Evolutionary conservation across 1,284 basidiomycete species (phyloP).

Genomic region (Sparassis latifolia): DNA sequence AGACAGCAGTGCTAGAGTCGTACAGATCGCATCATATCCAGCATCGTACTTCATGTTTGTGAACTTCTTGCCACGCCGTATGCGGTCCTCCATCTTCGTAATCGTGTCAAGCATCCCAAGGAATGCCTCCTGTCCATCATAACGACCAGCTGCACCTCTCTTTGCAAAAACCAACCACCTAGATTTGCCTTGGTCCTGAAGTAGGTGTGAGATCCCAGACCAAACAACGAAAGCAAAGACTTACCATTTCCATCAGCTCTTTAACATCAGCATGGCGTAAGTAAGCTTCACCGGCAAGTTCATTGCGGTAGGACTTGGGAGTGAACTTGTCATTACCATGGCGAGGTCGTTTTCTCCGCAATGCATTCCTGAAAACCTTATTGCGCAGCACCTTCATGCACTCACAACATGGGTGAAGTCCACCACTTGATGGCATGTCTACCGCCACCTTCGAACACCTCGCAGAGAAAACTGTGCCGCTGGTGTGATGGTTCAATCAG

Average conservation of each 20-base stretch:
- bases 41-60: constrained; percentile 1
- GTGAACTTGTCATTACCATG: constrained; percentile 7
- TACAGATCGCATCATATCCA: background rate
- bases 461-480: background rate
- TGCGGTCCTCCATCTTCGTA: background rate
- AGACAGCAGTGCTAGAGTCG: background rate
- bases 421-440: background rate
- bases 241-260: constrained; percentile 1
- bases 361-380: background rate
- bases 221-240: background rate
- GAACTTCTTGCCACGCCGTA: constrained; percentile 1
- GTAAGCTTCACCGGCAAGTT: background rate
- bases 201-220: background rate
- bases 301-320: background rate
- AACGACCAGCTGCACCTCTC: background rate
- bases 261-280: constrained; percentile 1
- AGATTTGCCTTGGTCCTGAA: background rate
- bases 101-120: constrained; percentile 1
- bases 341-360: background rate
- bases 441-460: background rate
- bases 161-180: background rate
- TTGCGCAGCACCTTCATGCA: background rate
- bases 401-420: background rate
- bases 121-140: constrained; percentile 1
- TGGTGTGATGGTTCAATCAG: background rate